Evolutionary conservation across 768 basidiomycete species (phyloP), one percentile per base, ranked within the genome.

Genomic region (Cystofilobasidium macerans): DNA sequence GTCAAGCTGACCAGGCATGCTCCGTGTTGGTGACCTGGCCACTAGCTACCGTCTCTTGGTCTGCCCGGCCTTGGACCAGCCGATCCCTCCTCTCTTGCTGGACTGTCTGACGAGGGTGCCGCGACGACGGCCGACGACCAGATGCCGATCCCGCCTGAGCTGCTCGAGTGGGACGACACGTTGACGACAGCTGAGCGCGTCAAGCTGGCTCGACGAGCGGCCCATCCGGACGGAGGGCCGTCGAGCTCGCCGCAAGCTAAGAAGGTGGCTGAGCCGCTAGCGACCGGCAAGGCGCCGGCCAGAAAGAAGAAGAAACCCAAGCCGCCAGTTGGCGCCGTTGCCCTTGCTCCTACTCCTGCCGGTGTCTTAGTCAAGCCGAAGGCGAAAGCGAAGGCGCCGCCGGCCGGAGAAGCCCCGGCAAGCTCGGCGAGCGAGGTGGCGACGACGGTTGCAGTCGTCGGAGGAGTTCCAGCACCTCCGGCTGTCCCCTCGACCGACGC

Each of bases 141-240:
- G n/a, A 7, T 26, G 32, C 47, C 47, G 22, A 53, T 62, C 48
- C 48, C 61, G 6, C 47, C 47, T 13, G 32, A 62, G 24, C 61
- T 62, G 22, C 61, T 62, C 61, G 26, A 48, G 35, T 62, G 61
- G 61, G 61, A 62, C 43, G 61, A 62, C 35, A 47, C 61, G 32
- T 35, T 62, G 33, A 51, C 61, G 22, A 51, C 61, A 11, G 61
- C 61, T 11, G 61, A 62, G 61, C 32, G 61, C 36, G 62, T 63
- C 51, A 63, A 63, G 62, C 35, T n/a, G n/a, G n/a, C n/a, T 48
- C 61, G 61, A 38, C 48, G 42, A 51, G 51, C 32, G 45, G 14
- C 9, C 45, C 22, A 5, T 47, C 14, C 30, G n/a, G n/a, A 12
- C 51, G 28, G 48, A 24, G 7, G 14, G 16, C 51, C 30, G 51